These are phyloP conservation scores for Claviceps capensis DNA, from an alignment of 2,329 filamentous ascomycete species.

Conservation along the genomic window DNA sequence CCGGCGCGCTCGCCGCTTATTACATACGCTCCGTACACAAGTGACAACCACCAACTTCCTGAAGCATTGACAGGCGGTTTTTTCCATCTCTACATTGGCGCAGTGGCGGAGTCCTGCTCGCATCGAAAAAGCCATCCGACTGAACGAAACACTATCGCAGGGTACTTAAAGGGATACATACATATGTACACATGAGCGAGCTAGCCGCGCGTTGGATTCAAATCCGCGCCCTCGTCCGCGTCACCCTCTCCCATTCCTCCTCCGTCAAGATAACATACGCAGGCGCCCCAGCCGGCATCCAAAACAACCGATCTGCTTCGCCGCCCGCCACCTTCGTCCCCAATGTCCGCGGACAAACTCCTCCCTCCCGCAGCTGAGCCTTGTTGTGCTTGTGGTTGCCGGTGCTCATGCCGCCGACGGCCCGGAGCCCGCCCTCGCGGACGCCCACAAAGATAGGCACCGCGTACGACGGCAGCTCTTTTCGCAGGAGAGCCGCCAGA, in stretches of 20 bases:
- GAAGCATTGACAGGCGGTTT: no score
- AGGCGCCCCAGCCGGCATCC: slow-evolving; percentile 4
- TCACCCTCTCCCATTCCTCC: slow-evolving; percentile 5
- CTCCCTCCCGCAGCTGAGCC: slow-evolving; percentile 4
- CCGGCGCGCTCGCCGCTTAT: no score
- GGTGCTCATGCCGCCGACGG: slow-evolving; percentile 4
- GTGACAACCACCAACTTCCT: no score
- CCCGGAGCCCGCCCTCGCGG: neutral
- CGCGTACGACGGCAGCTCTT: slow-evolving; percentile 54
- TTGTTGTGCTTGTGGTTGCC: slow-evolving; percentile 6
- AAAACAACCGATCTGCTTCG: slow-evolving; percentile 3
- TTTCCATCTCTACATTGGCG: no score
- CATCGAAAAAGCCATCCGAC: no score
- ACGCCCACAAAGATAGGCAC: slow-evolving; percentile 44
- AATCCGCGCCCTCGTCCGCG: slow-evolving; percentile 4
- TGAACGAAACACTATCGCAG: no score
- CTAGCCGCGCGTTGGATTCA: neutral
- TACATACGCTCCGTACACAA: no score
- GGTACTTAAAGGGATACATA: no score
- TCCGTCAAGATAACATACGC: slow-evolving; percentile 3
- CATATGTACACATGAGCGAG: no score
- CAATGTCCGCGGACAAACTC: slow-evolving; percentile 3
- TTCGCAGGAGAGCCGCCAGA: slow-evolving; percentile 34
- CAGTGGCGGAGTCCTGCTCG: no score
- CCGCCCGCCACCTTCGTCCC: slow-evolving; percentile 3